phyloP scores from a whole-genome alignment of 768 basidiomycete genomes.

The Termitomyces sp. region DNA sequence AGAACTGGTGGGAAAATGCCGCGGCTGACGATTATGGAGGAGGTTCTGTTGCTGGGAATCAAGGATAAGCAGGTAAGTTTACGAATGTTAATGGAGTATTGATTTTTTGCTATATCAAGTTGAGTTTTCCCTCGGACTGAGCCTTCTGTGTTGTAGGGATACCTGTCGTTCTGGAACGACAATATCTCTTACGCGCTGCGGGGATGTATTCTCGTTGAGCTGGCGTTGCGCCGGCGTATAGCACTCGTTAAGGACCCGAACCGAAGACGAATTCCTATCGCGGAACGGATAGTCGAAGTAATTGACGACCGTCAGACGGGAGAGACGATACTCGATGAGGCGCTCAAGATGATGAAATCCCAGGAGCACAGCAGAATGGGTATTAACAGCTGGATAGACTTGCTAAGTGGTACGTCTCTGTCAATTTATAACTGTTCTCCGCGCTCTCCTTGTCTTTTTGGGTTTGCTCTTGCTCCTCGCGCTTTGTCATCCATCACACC shows the following conservation, averaged over 20 bases:
- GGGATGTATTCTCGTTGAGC: conserved; percentile 97
- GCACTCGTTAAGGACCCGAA: conserved; percentile 83
- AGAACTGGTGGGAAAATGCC: conserved; percentile 71
- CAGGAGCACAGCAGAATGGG: conserved; percentile 70
- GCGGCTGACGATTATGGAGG: conserved; percentile 91
- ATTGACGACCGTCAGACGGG: conserved; percentile 91
- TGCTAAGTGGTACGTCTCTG: conserved; percentile 74
- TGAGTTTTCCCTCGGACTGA: conserved; percentile 1
- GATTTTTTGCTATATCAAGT: not conserved
- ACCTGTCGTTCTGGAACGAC: conserved; percentile 99
- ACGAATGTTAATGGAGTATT: not conserved
- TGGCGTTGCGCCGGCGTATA: conserved; percentile 92
- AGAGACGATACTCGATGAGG: conserved; percentile 94
- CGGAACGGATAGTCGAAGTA: conserved; percentile 86
- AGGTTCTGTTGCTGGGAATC: conserved; percentile 86
- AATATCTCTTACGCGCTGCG: conserved; percentile 98
- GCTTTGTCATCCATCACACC: not conserved
- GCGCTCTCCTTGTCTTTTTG: not conserved
- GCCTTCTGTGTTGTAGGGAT: conserved; percentile 42
- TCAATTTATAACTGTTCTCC: not conserved
- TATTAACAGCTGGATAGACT: conserved; percentile 91
- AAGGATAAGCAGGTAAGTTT: conserved; percentile 89
- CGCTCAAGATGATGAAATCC: conserved; percentile 91
- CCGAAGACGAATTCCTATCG: conserved; percentile 64
- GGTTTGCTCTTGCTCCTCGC: not conserved